These are phyloP conservation scores for Coccomyxa subellipsoidea DNA, from an alignment of 163 green algal genomes.

Conservation along the genomic window DNA sequence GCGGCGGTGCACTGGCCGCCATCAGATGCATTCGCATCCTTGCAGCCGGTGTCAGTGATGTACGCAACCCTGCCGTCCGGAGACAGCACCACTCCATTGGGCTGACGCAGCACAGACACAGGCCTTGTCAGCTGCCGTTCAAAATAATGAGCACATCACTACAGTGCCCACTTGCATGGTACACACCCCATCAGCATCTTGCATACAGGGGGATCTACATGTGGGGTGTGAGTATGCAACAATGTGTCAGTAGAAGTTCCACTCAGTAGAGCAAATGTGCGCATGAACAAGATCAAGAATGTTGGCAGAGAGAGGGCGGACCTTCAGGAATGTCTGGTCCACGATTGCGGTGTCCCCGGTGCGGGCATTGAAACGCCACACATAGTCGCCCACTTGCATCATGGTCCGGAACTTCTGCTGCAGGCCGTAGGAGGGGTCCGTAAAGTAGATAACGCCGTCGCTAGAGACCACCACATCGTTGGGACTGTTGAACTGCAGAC, in stretches of 20 bases:
- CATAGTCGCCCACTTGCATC: background rate
- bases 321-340: background rate
- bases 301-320: background rate
- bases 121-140: background rate
- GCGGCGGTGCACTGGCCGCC: background rate
- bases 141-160: background rate
- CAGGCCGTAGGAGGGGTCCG: background rate
- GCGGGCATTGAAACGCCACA: background rate
- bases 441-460: background rate
- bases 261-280: too few relatives aligned
- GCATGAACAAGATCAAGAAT: background rate
- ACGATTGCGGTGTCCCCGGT: background rate
- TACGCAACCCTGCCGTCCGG: background rate
- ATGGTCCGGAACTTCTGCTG: background rate
- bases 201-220: background rate
- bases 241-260: too few relatives aligned
- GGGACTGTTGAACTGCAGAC: conserved; percentile 7
- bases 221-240: too few relatives aligned
- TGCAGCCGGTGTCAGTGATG: background rate
- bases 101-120: background rate
- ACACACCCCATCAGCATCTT: background rate
- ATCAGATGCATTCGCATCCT: background rate
- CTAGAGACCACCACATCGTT: conserved; percentile 2
- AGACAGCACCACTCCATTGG: conserved; percentile 9
- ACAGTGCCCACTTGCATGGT: background rate